phyloP scores from a whole-genome alignment of 2,329 filamentous ascomycete species.

The Fusarium zealandicum region DNA sequence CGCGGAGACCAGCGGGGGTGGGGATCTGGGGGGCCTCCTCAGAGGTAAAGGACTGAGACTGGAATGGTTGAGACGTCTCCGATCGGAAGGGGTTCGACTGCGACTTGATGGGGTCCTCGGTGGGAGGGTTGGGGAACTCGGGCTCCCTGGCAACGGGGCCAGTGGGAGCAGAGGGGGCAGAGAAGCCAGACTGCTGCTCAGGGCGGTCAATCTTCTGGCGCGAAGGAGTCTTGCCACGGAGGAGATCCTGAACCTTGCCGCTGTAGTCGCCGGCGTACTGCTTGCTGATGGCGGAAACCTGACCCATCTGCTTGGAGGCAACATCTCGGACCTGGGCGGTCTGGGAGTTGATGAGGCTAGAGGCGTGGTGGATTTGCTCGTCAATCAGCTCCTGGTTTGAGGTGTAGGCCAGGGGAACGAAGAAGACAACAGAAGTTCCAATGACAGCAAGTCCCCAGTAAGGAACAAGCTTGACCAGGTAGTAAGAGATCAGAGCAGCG shows the following conservation, averaged over 20 bases:
- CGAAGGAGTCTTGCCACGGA: slow-evolving; percentile 58
- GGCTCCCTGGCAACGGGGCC: slow-evolving; percentile 38
- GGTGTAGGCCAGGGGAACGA: slow-evolving; percentile 69
- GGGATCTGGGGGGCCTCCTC: slow-evolving; percentile 29
- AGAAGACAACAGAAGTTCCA: slow-evolving; percentile 65
- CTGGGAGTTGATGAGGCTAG: slow-evolving; percentile 66
- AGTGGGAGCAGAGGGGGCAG: background rate
- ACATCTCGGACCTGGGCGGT: slow-evolving; percentile 67
- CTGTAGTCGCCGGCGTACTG: slow-evolving; percentile 73
- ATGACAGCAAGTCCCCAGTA: slow-evolving; percentile 73
- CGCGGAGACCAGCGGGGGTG: slow-evolving; percentile 38
- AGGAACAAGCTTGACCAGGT: slow-evolving; percentile 72
- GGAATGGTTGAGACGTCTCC: no score
- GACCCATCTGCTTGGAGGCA: slow-evolving; percentile 69
- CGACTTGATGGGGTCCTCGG: slow-evolving; percentile 47
- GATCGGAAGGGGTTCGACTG: no score
- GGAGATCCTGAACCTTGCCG: slow-evolving; percentile 70
- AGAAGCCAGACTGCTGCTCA: slow-evolving; percentile 25
- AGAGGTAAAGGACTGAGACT: background rate
- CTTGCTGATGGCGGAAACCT: slow-evolving; percentile 69
- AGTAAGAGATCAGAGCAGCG: slow-evolving; percentile 70
- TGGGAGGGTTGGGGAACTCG: slow-evolving; percentile 49
- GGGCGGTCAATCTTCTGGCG: slow-evolving; percentile 52
- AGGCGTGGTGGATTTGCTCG: slow-evolving; percentile 63
- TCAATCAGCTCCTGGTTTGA: slow-evolving; percentile 76